Percentiles rank a stretch among this genome's conserved stretches.
Evolutionary conservation across 306 rosid species (phyloP).

Genomic region (Quillaja saponaria): DNA sequence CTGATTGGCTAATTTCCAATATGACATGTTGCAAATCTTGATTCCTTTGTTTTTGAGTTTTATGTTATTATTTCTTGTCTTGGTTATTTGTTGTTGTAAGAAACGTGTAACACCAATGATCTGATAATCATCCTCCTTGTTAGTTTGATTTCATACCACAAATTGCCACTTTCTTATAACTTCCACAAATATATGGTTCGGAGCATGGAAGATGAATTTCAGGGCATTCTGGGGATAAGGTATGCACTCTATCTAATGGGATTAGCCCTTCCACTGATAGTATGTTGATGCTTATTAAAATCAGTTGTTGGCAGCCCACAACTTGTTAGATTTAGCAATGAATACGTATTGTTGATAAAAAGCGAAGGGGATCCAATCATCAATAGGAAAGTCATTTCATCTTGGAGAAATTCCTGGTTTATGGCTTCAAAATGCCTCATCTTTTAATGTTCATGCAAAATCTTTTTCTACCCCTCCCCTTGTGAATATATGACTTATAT

Average conservation of each 20-base stretch:
- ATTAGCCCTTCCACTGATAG: slow-evolving; percentile 12
- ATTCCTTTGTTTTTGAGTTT: too few relatives aligned
- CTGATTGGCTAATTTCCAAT: too few relatives aligned
- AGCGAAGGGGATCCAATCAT: background rate
- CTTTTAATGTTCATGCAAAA: too few relatives aligned
- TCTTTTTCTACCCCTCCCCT: too few relatives aligned
- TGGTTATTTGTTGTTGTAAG: too few relatives aligned
- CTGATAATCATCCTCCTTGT: slow-evolving; percentile 12
- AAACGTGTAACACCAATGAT: background rate
- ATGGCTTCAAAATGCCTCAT: background rate
- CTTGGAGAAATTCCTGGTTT: background rate
- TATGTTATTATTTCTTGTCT: too few relatives aligned
- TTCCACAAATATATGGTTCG: slow-evolving; percentile 87
- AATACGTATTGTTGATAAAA: background rate
- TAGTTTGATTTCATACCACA: slow-evolving; percentile 44
- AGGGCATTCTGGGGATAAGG: slow-evolving; percentile 97
- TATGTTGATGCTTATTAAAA: background rate
- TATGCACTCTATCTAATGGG: slow-evolving; percentile 33
- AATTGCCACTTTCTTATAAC: slow-evolving; percentile 71
- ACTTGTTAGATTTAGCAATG: background rate
- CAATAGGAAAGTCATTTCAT: background rate
- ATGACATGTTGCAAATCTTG: too few relatives aligned
- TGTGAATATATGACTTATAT: too few relatives aligned
- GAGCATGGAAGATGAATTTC: slow-evolving; percentile 98
- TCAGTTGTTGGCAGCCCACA: background rate